phyloP scores from a whole-genome alignment of 805 yeast species.

The Candida qinlingensis region DNA sequence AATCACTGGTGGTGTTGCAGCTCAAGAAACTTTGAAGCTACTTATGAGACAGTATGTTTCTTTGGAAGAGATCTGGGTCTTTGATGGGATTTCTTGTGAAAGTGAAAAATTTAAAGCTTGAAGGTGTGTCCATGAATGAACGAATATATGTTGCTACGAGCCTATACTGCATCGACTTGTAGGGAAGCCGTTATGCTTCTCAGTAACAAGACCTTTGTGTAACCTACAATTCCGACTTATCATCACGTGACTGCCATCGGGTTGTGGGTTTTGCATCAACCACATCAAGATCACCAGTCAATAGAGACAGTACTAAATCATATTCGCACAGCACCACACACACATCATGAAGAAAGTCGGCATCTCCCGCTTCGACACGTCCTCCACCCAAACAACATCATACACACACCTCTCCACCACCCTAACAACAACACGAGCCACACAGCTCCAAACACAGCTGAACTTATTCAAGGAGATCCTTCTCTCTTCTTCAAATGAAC shows the following conservation, averaged over 20 bases:
- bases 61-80: slow-evolving; percentile 60
- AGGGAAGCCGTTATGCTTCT: no score
- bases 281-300: no score
- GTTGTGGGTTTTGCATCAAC: no score
- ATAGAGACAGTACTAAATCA: no score
- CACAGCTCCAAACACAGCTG: slow-evolving; percentile 6
- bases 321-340: not conserved
- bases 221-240: no score
- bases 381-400: slow-evolving; percentile 3
- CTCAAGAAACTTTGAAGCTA: slow-evolving; percentile 77
- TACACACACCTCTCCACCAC: slow-evolving; percentile 4
- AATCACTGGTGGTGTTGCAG: slow-evolving; percentile 76
- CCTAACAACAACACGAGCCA: slow-evolving; percentile 1
- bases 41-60: slow-evolving; percentile 80
- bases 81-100: slow-evolving; percentile 62
- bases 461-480: slow-evolving; percentile 8
- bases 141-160: no score
- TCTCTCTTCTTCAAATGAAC: slow-evolving; percentile 5
- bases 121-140: no score
- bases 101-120: slow-evolving; percentile 26
- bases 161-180: no score
- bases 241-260: no score
- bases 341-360: slow-evolving; percentile 5
- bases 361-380: slow-evolving; percentile 6
- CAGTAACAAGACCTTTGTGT: no score